Conservation (phyloP, 2,329 filamentous ascomycete genomes). For the Cladosporium sp. region DNA sequence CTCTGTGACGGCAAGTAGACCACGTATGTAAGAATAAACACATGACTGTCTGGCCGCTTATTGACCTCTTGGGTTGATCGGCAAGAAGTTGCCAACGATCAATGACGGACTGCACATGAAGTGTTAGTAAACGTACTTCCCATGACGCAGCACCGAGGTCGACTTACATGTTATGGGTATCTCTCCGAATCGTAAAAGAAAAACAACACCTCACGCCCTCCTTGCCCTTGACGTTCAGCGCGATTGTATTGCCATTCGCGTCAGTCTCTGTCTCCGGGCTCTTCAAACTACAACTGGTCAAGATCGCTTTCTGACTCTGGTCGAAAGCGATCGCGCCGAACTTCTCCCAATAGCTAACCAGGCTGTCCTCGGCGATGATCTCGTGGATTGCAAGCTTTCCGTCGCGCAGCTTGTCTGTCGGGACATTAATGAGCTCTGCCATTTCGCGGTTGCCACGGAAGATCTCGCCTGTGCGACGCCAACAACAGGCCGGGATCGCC, state of each 20-base stretch:
- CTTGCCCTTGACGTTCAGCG: background rate
- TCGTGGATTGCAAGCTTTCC: constrained; percentile 94
- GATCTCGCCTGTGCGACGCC: constrained; percentile 94
- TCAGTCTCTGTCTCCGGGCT: constrained; percentile 57
- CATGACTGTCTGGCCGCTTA: background rate
- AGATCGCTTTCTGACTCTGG: constrained; percentile 83
- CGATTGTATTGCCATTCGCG: background rate
- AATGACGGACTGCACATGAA: constrained; percentile 66
- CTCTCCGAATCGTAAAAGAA: constrained; percentile 91
- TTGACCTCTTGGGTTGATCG: constrained; percentile 55
- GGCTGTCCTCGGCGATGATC: constrained; percentile 88
- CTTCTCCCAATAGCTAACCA: constrained; percentile 98
- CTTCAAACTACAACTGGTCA: constrained; percentile 90
- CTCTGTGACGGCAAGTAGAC: no score
- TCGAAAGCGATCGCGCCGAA: constrained; percentile 98
- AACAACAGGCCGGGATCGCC: constrained; percentile 96
- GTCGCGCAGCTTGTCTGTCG: constrained; percentile 84
- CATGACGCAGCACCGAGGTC: constrained; percentile 6
- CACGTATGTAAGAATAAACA: background rate
- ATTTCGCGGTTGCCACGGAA: constrained; percentile 98
- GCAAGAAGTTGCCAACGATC: constrained; percentile 95
- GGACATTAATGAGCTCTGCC: constrained; percentile 91
- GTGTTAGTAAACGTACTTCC: background rate
- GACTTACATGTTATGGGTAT: constrained; percentile 92
- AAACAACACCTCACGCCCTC: constrained; percentile 71